Evolutionary conservation across 345 rosid genomes (phyloP), one percentile per base, ranked within the genome.

Genomic region (Gossypium herbaceum): DNA sequence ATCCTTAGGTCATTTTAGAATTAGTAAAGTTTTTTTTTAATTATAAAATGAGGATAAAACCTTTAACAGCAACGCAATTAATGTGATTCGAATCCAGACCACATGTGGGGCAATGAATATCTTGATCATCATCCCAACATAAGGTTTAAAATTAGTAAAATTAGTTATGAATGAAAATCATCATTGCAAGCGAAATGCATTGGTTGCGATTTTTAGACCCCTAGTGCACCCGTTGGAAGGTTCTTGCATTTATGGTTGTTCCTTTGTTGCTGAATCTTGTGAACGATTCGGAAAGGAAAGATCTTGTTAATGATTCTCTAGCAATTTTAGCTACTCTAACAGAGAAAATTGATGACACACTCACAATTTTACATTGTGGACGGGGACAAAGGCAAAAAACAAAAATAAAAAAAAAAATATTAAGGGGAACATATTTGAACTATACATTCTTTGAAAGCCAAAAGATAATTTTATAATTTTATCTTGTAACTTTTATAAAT

Each of bases 271-370:
- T 89, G 51, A 80, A 79, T 71, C 79, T 85, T 9, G 47, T 89
- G 77, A 84, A 20, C 61, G 81, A 88, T 9, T 77, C 74, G 11
- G 88, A 84, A 68, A 79, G 75, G 47, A 87, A 89, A 72, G 93
- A 86, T 48, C 57, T 86, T 1, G 74, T 78, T 11, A 82, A 86
- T 20, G 90, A 94, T 80, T 85, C 91, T 65, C 84, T 88, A n/a
- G 94, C 92, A 8, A 82, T 90, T 77, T 81, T 92, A 24, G 86
- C 90, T 15, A 82, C 87, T 68, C 78, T 94, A 19, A 91, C 97
- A 3, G 91, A 88, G 63, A 81, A 82, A 77, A 73, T 84, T 17
- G 92, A 87, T 29, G 97, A 94, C 34, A 79, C 92, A 24, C 76
- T 79, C 4, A 88, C 87, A 1, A 84, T 92, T 60, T 68, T 92